phyloP scores from a whole-genome alignment of 306 rosid species.

The Cucurbita moschata region DNA sequence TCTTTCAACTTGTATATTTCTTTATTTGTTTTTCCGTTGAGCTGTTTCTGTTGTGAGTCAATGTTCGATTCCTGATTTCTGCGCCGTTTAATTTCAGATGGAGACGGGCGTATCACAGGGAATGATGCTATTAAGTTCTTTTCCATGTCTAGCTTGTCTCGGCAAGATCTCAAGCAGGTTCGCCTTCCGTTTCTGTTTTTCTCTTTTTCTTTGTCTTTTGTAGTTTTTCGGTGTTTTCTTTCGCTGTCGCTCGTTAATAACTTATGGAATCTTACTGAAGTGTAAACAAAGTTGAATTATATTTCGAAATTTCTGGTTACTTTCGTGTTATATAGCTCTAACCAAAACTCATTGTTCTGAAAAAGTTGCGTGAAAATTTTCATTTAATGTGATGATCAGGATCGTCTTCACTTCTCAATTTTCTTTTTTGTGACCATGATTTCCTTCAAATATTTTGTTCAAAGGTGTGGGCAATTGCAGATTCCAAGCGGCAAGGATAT shows the following conservation, averaged over 20 bases:
- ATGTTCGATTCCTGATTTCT: neutral
- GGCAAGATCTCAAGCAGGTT: conserved; percentile 86
- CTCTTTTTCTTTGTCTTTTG: neutral
- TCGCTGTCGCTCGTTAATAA: neutral
- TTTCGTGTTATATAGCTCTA: neutral
- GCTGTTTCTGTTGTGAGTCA: neutral
- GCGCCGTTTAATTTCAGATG: conserved; percentile 29
- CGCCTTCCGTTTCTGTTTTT: neutral
- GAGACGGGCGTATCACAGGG: conserved; percentile 87
- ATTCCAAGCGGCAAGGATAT: conserved; percentile 79
- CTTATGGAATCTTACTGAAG: neutral
- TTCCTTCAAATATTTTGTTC: neutral
- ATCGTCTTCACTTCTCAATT: neutral
- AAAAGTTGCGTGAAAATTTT: neutral
- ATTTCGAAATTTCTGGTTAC: neutral
- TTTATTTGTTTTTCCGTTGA: neutral
- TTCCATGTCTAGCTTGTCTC: conserved; percentile 50
- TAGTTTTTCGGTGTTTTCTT: neutral
- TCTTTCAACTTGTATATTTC: neutral
- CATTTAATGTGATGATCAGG: neutral
- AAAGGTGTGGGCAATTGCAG: conserved; percentile 94
- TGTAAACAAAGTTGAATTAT: neutral
- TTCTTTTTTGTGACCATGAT: neutral
- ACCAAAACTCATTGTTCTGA: neutral
- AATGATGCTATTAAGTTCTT: conserved; percentile 68